phyloP scores from a whole-genome alignment of 2,329 filamentous ascomycete genomes.

The Pseudocercospora crystallina region DNA sequence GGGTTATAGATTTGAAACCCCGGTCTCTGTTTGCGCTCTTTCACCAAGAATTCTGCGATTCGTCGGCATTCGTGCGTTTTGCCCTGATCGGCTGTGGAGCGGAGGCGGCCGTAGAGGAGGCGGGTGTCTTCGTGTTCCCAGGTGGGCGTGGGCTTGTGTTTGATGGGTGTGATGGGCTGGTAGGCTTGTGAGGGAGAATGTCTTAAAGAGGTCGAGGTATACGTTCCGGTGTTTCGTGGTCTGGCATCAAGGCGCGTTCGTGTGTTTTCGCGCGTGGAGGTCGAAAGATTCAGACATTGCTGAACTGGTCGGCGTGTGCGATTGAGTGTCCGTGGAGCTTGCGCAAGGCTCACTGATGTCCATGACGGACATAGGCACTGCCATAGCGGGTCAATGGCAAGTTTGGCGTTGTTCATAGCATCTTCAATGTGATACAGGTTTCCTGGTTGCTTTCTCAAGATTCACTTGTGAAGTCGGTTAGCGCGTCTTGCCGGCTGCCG shows the following conservation, averaged over 20 bases:
- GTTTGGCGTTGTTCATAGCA: conserved; percentile 37
- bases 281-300: conserved; percentile 21
- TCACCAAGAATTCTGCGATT: conserved; percentile 61
- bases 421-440: not conserved
- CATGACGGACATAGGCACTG: conserved; percentile 61
- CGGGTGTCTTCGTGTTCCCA: conserved; percentile 20
- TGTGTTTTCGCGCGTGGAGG: not conserved
- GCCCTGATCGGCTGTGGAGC: conserved; percentile 40
- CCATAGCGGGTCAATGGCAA: conserved; percentile 60
- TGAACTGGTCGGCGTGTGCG: conserved; percentile 9
- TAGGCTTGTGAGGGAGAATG: too few relatives aligned
- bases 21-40: conserved; percentile 54
- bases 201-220: too few relatives aligned
- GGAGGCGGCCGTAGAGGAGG: conserved; percentile 52
- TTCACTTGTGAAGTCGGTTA: not conserved
- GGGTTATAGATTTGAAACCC: conserved; percentile 68
- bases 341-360: conserved; percentile 7
- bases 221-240: too few relatives aligned
- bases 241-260: conserved; percentile 2
- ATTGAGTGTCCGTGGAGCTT: conserved; percentile 10
- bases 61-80: conserved; percentile 42
- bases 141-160: conserved; percentile 9
- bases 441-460: too few relatives aligned
- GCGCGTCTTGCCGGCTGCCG: too few relatives aligned
- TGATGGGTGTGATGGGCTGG: too few relatives aligned